Conservation (phyloP, 768 basidiomycete genomes). For the Ramaria sp. region DNA sequence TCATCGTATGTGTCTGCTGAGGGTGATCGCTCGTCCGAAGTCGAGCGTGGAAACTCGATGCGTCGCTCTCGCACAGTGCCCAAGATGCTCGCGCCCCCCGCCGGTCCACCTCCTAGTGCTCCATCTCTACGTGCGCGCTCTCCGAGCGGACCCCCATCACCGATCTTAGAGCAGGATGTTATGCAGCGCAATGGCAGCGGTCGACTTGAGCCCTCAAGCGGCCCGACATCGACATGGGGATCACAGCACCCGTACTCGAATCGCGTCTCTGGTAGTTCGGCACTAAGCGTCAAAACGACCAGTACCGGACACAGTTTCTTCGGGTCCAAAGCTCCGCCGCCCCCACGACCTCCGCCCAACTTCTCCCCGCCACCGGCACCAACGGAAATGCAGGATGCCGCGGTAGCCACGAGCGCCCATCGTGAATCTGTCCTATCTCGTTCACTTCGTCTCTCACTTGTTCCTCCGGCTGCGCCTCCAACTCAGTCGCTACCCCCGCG, state of each 20-base stretch:
- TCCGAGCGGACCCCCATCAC: background rate
- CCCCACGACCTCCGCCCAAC: conserved; percentile 63
- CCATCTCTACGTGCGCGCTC: background rate
- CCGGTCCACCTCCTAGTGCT: conserved; percentile 39
- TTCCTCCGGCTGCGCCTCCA: conserved; percentile 57
- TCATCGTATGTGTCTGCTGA: background rate
- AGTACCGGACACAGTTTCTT: conserved; percentile 15
- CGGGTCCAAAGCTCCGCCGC: conserved; percentile 35
- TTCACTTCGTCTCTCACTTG: conserved; percentile 45
- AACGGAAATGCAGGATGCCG: conserved; percentile 11
- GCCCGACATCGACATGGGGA: conserved; percentile 1
- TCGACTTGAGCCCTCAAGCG: background rate
- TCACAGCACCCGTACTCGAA: conserved; percentile 18
- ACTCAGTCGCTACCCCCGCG: conserved; percentile 50
- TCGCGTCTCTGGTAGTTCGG: conserved; percentile 18
- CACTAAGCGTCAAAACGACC: conserved; percentile 16
- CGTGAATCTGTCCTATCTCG: conserved; percentile 51
- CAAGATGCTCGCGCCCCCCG: conserved; percentile 44
- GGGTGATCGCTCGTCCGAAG: background rate
- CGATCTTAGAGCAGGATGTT: background rate
- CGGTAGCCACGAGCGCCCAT: background rate
- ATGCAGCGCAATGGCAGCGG: background rate
- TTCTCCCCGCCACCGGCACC: conserved; percentile 64
- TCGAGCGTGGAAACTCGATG: background rate
- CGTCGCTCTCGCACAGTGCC: conserved; percentile 24